Conservation (phyloP, 2,329 filamentous ascomycete genomes). For the Calonectria henricotiae region DNA sequence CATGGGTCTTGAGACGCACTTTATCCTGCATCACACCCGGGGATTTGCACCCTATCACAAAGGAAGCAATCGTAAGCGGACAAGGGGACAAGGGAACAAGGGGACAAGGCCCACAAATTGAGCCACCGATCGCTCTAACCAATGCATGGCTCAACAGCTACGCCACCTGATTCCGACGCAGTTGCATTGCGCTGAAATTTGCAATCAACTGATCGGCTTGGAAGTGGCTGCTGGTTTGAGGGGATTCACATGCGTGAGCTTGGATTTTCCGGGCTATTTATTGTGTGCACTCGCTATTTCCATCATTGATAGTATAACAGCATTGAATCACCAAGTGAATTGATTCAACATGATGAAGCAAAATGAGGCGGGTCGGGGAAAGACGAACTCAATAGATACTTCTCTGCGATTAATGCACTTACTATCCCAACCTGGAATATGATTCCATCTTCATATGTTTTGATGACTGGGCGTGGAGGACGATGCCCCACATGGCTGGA, state of each 20-base stretch:
- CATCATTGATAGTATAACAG: too few relatives aligned
- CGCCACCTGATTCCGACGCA: background rate
- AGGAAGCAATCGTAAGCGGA: background rate
- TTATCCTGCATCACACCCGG: background rate
- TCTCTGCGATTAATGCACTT: background rate
- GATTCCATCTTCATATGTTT: background rate
- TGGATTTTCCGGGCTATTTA: too few relatives aligned
- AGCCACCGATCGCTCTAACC: background rate
- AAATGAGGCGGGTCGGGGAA: background rate
- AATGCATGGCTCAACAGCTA: background rate
- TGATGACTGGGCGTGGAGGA: background rate
- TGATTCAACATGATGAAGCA: background rate
- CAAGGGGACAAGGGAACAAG: background rate
- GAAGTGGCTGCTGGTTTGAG: background rate
- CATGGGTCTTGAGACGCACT: background rate
- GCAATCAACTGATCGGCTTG: background rate
- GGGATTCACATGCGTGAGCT: too few relatives aligned
- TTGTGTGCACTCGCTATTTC: too few relatives aligned
- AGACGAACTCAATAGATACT: too few relatives aligned
- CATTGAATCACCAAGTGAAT: background rate
- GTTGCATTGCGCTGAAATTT: background rate
- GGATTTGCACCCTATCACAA: slow-evolving; percentile 15
- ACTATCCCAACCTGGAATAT: background rate
- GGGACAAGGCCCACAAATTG: background rate
- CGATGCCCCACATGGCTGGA: background rate